Evolutionary conservation across 2,329 filamentous ascomycete species (phyloP).

Genomic region (Calycina marina): DNA sequence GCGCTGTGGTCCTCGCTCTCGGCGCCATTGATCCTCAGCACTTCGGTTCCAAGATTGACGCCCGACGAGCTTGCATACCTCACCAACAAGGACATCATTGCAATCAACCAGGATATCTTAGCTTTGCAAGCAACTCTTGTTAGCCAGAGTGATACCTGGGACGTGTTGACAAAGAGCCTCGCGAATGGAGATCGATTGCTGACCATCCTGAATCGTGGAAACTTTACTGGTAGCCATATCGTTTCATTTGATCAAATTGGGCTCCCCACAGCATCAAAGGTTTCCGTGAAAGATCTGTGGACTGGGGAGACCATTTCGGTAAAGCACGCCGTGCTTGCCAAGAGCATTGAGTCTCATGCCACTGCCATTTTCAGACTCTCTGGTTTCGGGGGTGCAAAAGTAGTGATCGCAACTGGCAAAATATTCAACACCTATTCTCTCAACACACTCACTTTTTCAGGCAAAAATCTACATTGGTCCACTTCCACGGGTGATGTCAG

Average conservation of each 20-base stretch:
- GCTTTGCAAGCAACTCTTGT: conserved; percentile 28
- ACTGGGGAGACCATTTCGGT: conserved; percentile 26
- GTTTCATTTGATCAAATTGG: conserved; percentile 18
- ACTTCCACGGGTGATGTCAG: conserved; percentile 25
- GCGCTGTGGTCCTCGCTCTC: conserved; percentile 18
- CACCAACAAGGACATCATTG: conserved; percentile 22
- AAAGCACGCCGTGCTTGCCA: conserved; percentile 20
- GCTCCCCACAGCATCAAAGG: conserved; percentile 11
- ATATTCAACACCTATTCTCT: conserved; percentile 34
- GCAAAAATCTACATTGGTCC: conserved; percentile 20
- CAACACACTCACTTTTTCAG: conserved; percentile 25
- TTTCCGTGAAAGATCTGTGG: conserved; percentile 28
- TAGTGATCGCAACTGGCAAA: conserved; percentile 28
- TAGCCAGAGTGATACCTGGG: conserved; percentile 28
- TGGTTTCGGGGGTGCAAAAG: conserved; percentile 6
- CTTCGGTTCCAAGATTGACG: conserved; percentile 23
- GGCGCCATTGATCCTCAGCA: conserved; percentile 18
- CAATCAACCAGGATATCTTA: conserved; percentile 17
- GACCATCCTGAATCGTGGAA: conserved; percentile 31
- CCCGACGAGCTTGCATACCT: conserved; percentile 24
- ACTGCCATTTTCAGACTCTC: conserved; percentile 28
- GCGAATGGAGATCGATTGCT: conserved; percentile 32
- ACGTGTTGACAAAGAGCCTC: conserved; percentile 31
- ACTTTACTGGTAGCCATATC: conserved; percentile 22
- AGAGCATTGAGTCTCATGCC: conserved; percentile 25